Base-by-base conservation (phyloP, 495 filamentous ascomycete genomes). In the Immersiella caudata region DNA sequence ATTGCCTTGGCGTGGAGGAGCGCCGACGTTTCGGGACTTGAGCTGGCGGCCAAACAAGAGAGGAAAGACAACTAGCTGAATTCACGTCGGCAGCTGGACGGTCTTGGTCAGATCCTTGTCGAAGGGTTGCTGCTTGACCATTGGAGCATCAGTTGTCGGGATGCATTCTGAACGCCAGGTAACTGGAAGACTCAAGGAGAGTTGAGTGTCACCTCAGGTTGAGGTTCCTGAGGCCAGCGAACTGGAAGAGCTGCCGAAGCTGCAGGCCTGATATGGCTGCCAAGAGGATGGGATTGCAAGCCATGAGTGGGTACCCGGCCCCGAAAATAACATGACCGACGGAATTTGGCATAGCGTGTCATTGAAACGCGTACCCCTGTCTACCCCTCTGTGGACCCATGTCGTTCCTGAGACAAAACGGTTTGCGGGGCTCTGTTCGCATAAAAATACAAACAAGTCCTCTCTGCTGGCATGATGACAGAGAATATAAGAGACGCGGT, bases 371-470 rank as follows among this genome's bases (percentile, higher is more conserved):
- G 46, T n/a, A 57, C 54, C 66, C 61, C 35, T 64, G 61, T 22
- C 20, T 20, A n/a, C 12, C n/a, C 35, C 18, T 29, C 50, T 63
- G 63, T 52, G 54, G 36, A 66, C 27, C 33, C 52, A 46, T 66
- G 70, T 51, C 62, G 60, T 70, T 58, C 63, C 70, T 76, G 74
- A 76, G 73, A 76, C 74, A 68, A 60, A 72, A 73, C 71, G 67
- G 69, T 65, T 72, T 68, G 70, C 69, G 74, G 70, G 74, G 71
- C 68, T 61, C 22, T 50, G 46, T 70, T 62, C 66, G 67, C 68
- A 70, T 57, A 35, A 56, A 21, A 35, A 33, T 36, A 58, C 58
- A 70, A 63, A 36, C 60, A 64, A 56, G 29, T 46, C 26, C 33
- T 40, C 51, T 51, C 52, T 51, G 50, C 51, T 55, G 52, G 52